These are phyloP conservation scores for Brassica cretica DNA, from an alignment of 345 rosid species.

Conservation along the genomic window DNA sequence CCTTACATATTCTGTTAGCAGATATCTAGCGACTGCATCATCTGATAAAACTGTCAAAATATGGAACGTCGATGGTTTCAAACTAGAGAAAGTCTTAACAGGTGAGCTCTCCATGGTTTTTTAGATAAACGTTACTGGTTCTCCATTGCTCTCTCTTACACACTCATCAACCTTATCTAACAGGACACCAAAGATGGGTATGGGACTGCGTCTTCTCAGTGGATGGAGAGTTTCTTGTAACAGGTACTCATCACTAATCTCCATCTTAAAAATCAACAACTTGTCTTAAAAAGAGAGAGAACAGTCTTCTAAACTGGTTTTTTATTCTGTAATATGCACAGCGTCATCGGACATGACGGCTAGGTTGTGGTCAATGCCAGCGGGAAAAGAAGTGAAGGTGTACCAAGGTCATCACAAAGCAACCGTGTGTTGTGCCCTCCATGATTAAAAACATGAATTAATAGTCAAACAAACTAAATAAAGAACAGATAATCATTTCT, in stretches of 20 bases:
- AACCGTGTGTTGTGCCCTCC: slow-evolving; percentile 92
- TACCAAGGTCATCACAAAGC: slow-evolving; percentile 96
- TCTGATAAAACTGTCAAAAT: slow-evolving; percentile 92
- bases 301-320: slow-evolving; percentile 14
- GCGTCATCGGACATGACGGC: slow-evolving; percentile 95
- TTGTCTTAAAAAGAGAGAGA: neutral
- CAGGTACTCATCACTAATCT: slow-evolving; percentile 48
- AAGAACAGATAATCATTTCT: neutral
- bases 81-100: slow-evolving; percentile 74
- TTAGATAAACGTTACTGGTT: neutral
- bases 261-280: neutral
- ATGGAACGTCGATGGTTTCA: slow-evolving; percentile 96
- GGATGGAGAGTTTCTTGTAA: slow-evolving; percentile 92
- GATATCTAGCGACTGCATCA: slow-evolving; percentile 96
- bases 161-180: neutral
- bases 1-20: slow-evolving; percentile 32
- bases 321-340: slow-evolving; percentile 29
- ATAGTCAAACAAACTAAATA: neutral
- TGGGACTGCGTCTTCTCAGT: slow-evolving; percentile 99
- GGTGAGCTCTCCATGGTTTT: slow-evolving; percentile 43
- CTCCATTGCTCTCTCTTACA: slow-evolving; percentile 12
- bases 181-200: slow-evolving; percentile 96
- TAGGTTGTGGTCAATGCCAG: slow-evolving; percentile 77
- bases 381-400: slow-evolving; percentile 60
- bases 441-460: slow-evolving; percentile 43